A percentile compares a stretch with the other conserved stretches of the same genome.
Evolutionary conservation across 2,329 filamentous ascomycete genomes (phyloP).

Genomic region (Penicillium brevicompactum): DNA sequence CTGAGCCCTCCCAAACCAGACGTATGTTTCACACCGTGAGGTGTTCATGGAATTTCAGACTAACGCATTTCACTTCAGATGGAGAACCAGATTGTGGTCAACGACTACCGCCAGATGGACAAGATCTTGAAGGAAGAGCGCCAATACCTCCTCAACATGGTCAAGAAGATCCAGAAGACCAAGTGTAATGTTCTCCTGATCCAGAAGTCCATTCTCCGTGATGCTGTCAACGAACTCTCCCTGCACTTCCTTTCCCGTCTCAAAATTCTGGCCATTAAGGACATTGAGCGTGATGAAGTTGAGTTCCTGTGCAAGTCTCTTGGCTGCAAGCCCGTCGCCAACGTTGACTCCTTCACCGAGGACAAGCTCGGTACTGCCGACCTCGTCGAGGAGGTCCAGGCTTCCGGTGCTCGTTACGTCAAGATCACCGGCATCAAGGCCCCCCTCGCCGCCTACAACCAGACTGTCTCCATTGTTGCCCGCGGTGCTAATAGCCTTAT

Average conservation of each 20-base stretch:
- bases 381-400: slow-evolving; percentile 87
- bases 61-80: slow-evolving; percentile 59
- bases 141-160: slow-evolving; percentile 96
- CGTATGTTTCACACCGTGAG: slow-evolving; percentile 54
- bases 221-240: slow-evolving; percentile 96
- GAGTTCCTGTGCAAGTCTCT: slow-evolving; percentile 99
- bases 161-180: slow-evolving; percentile 99
- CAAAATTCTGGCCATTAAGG: slow-evolving; percentile 93
- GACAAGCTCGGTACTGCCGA: slow-evolving; percentile 96
- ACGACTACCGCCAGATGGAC: slow-evolving; percentile 99
- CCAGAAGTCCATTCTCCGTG: slow-evolving; percentile 96
- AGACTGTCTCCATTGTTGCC: slow-evolving; percentile 93
- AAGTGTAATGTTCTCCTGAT: slow-evolving; percentile 99
- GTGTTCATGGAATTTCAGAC: neutral
- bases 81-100: slow-evolving; percentile 99
- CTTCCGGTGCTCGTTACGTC: slow-evolving; percentile 85
- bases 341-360: slow-evolving; percentile 97
- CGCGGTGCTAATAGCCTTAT: slow-evolving; percentile 93
- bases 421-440: slow-evolving; percentile 91
- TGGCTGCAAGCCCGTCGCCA: slow-evolving; percentile 97
- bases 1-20: slow-evolving; percentile 97
- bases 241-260: slow-evolving; percentile 97
- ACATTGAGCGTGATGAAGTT: slow-evolving; percentile 97
- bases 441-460: slow-evolving; percentile 57
- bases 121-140: slow-evolving; percentile 99